Base-by-base conservation (phyloP, 202 grass and related monocot species). In the Saccharum hybrid region DNA sequence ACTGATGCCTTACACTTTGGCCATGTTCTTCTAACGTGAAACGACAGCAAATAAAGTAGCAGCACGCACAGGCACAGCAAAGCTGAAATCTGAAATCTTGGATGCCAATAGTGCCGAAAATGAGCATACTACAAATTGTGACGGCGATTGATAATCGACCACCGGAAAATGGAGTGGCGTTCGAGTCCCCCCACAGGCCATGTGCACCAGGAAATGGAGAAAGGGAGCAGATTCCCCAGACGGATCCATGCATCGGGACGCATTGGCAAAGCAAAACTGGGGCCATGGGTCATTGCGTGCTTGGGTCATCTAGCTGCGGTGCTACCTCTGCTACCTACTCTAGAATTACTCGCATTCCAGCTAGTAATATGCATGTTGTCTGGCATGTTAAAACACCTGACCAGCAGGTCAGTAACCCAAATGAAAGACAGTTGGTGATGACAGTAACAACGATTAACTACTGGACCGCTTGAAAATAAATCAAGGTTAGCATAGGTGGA, bases 1-100 rank as follows among this genome's bases (percentile, higher is more conserved):
- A 39, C 19, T 10, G 18, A 8, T 21, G 19, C 15, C 39, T 0
- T 5, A 2, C 4, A 15, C 16, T 21, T 0, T 19, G 12, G 22
- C 63, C 30, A n/a, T 87, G 85, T 77, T 82, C 65, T 63, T 76
- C 0, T 57, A 74, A 74, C 84, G 60, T 74, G 57, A 43, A 18
- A 43, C 0, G 46, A 40, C 78, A 69, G 78, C 78, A 31, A 36
- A 52, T 6, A 74, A 81, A 42, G 78, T 12, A 21, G 39, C 33
- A 34, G 33, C 2, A 34, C 33, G 33, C 33, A 34, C 33, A 34
- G 33, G 33, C 31, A 43, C 70, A 72, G 9, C 59, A 62, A 3
- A 26, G 10, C 9, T 16, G 70, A 26, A 5, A 68, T n/a, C 34
- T 40, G 78, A 30, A 13, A 62, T 62, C 9, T 28, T 28, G 3